These are phyloP conservation scores for Candida tetrigidarum DNA, from an alignment of 1,139 yeast species.

Conservation along the genomic window DNA sequence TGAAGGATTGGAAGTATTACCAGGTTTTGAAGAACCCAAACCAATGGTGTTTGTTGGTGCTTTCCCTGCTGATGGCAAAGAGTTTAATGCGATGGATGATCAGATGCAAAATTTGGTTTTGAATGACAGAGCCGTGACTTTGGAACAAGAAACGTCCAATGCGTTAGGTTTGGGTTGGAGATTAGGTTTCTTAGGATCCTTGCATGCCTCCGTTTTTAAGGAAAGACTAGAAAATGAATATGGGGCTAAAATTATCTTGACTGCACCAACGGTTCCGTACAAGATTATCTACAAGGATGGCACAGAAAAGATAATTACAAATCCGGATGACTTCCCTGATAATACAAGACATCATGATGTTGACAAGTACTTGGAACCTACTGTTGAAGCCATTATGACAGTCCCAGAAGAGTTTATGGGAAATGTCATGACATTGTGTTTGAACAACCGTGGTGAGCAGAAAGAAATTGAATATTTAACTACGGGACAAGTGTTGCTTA, in stretches of 20 bases:
- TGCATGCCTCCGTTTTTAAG: slow-evolving; percentile 94
- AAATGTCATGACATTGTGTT: slow-evolving; percentile 82
- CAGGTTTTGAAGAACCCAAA: slow-evolving; percentile 95
- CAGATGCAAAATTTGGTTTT: slow-evolving; percentile 85
- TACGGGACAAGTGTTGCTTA: slow-evolving; percentile 81
- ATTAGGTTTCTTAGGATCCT: slow-evolving; percentile 89
- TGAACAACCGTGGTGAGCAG: slow-evolving; percentile 81
- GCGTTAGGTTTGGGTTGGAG: slow-evolving; percentile 99
- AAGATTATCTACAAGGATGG: slow-evolving; percentile 71
- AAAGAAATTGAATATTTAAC: slow-evolving; percentile 76
- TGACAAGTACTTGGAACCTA: slow-evolving; percentile 77
- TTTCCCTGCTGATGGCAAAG: slow-evolving; percentile 94
- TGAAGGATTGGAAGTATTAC: slow-evolving; percentile 71
- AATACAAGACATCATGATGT: slow-evolving; percentile 51
- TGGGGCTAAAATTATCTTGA: slow-evolving; percentile 89
- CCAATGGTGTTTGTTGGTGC: slow-evolving; percentile 99
- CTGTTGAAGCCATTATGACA: slow-evolving; percentile 88
- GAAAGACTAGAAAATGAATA: slow-evolving; percentile 92
- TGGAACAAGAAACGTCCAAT: slow-evolving; percentile 89
- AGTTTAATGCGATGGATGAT: slow-evolving; percentile 88
- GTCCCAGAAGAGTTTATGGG: slow-evolving; percentile 92
- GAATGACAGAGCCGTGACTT: slow-evolving; percentile 89
- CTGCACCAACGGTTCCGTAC: slow-evolving; percentile 97
- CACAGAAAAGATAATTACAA: slow-evolving; percentile 65
- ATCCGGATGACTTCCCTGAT: slow-evolving; percentile 93